Evolutionary conservation across 345 rosid genomes (phyloP).

Genomic region (Punica granatum): DNA sequence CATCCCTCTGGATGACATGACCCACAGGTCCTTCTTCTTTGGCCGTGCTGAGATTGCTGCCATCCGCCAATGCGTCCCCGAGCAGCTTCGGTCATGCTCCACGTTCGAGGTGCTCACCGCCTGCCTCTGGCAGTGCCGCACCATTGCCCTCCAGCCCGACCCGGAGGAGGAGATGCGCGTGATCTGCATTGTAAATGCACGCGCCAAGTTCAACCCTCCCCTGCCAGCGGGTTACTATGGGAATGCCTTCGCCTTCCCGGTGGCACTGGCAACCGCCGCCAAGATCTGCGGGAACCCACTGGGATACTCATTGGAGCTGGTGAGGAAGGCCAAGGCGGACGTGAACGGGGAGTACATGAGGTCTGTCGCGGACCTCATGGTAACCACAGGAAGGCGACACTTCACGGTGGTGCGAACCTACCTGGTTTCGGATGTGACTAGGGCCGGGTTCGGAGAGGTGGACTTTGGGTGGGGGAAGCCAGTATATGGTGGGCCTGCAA

Average conservation of each 20-base stretch:
- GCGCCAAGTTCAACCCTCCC: constrained; percentile 33
- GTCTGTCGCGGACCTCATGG: constrained; percentile 46
- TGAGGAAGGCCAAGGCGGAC: constrained; percentile 31
- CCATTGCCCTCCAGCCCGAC: constrained; percentile 36
- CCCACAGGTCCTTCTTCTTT: constrained; percentile 45
- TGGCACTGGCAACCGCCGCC: constrained; percentile 28
- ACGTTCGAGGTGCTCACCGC: constrained; percentile 38
- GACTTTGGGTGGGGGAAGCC: constrained; percentile 59
- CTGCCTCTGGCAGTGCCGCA: constrained; percentile 52
- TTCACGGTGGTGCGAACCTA: constrained; percentile 21
- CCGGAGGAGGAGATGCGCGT: constrained; percentile 44
- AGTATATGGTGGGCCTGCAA: constrained; percentile 36
- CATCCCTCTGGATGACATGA: constrained; percentile 18
- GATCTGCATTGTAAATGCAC: constrained; percentile 30
- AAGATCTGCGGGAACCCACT: constrained; percentile 34
- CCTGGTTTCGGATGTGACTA: constrained; percentile 34
- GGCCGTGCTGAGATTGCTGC: constrained; percentile 28
- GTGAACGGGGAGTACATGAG: constrained; percentile 52
- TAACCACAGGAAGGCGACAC: constrained; percentile 31
- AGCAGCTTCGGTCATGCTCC: constrained; percentile 24
- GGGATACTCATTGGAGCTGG: constrained; percentile 35
- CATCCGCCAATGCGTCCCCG: constrained; percentile 28
- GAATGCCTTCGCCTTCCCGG: constrained; percentile 33
- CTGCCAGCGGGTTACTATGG: constrained; percentile 47
- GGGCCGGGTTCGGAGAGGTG: constrained; percentile 22